Evolutionary conservation across 495 filamentous ascomycete genomes (phyloP).

Genomic region (Chaetomium cochliodes): DNA sequence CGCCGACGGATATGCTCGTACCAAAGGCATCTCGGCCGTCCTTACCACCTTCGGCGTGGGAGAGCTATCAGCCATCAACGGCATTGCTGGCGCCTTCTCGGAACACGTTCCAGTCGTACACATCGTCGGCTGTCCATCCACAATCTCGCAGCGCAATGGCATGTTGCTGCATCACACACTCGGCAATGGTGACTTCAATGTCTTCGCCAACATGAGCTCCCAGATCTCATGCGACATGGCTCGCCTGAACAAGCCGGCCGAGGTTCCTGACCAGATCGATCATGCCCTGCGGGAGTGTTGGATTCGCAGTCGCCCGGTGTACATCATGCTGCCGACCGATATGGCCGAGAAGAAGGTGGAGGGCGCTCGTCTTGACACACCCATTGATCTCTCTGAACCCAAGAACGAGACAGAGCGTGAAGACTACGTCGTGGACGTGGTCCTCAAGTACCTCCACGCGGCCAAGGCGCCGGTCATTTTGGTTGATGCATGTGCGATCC

Average conservation of each 20-base stretch:
- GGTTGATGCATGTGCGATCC: slow-evolving; percentile 87
- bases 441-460: slow-evolving; percentile 71
- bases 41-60: slow-evolving; percentile 81
- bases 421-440: slow-evolving; percentile 77
- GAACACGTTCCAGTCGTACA: slow-evolving; percentile 79
- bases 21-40: slow-evolving; percentile 69
- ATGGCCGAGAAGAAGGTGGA: slow-evolving; percentile 79
- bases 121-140: slow-evolving; percentile 72
- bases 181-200: slow-evolving; percentile 84
- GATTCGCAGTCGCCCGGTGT: slow-evolving; percentile 71
- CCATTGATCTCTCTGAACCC: slow-evolving; percentile 64
- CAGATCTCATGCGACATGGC: slow-evolving; percentile 69
- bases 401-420: slow-evolving; percentile 70
- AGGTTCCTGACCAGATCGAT: slow-evolving; percentile 75
- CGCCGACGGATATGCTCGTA: slow-evolving; percentile 75
- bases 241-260: slow-evolving; percentile 64
- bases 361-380: slow-evolving; percentile 61
- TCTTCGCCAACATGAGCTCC: slow-evolving; percentile 76
- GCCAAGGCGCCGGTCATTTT: slow-evolving; percentile 79
- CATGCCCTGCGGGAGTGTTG: slow-evolving; percentile 77
- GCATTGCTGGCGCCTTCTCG: slow-evolving; percentile 67
- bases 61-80: slow-evolving; percentile 73
- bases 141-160: slow-evolving; percentile 56
- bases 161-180: slow-evolving; percentile 90
- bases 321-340: slow-evolving; percentile 83